Evolutionary conservation across 495 filamentous ascomycete species (phyloP), one percentile per base, ranked within the genome.

Genomic region (Xylaria telfairii): DNA sequence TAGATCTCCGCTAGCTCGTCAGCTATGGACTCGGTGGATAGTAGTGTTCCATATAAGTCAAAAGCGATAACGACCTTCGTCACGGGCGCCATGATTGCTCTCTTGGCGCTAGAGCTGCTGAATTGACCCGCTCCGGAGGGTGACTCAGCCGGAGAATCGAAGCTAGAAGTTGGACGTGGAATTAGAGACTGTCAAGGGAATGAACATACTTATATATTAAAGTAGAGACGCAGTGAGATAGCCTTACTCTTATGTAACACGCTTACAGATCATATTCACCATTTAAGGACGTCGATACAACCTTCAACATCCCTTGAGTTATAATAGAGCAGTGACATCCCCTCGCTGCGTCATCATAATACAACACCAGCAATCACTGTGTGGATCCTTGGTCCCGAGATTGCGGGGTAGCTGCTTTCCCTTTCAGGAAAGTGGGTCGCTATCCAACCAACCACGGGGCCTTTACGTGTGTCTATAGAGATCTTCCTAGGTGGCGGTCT

Each of bases 41-140:
- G 82, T 6, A 95, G 72, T 8, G 92, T 93, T 37, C 91, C 92
- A 78, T 93, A 95, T 13, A 93, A 82, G 75, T 94, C 91, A 70
- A 96, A 92, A 5, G 91, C 92, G 67, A 95, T 83, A 34, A 69
- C 56, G 5, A 69, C 42, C 46, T 54, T 69, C 21, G 54, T 32
- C 21, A 8, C 63, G 10, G 73, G n/a, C 21, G 69, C 69, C 75
- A 77, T 77, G 62, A 4, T n/a, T 26, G n/a, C 44, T 39, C 26
- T 13, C 13, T 28, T 44, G 10, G 37, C 28, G 37, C 32, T 44
- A 15, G 8, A 44, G 41, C 32, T 30, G 66, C 54, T 47, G 66
- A 39, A 10, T 19, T 4, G 44, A 24, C 56, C 32, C 46, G 32
- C 34, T 53, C 37, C 46, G 34, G 41, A 32, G 24, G 5, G 47